Base-by-base conservation (phyloP, 2,329 filamentous ascomycete genomes). In the Colletotrichum spinosum region DNA sequence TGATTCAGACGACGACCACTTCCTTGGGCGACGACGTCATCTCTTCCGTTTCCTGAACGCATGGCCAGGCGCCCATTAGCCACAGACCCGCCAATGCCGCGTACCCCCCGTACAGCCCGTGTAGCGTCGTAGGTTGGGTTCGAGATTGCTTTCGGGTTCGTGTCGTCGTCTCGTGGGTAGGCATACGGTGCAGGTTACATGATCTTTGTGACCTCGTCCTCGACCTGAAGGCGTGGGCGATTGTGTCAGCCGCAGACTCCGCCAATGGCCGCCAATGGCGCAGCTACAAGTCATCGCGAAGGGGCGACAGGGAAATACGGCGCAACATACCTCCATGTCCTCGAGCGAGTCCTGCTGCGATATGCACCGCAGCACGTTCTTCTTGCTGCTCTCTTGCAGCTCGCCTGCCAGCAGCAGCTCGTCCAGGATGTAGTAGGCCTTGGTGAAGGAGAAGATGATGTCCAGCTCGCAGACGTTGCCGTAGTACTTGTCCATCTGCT, bases 401-500 rank as follows among this genome's bases (percentile, higher is more conserved):
- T 99, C 96, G 67, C 96, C 96, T 6, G 96, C 96, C 71, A 99
- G 85, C 70, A 99, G 85, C 68, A 99, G 87, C 82, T 99, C 96
- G 77, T 99, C 96, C 51, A 99, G 88, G 72, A 99, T 99, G 81
- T 98, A 99, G 81, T 99, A 99, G 66, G 96, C 96, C 81, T 99
- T 99, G 73, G 97, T 97, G 79, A 99, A 99, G 78, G 97, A 98
- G 88, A 99, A 99, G 79, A 99, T 99, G 81, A 98, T 97, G 79
- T 98, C 94, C 70, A 99, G 88, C 83, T 99, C 96, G 89, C 96
- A 99, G 66, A 99, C 96, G 79, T 99, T 99, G 79, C 96, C 96
- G 80, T 98, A 99, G 84, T 99, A 99, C 80, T 99, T 99, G 86
- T 99, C 96, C 96, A 99, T 99, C 82, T 99, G 96, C 81, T 99